phyloP scores from a whole-genome alignment of 768 basidiomycete genomes.

The Xerocomus brunneocitrinus region DNA sequence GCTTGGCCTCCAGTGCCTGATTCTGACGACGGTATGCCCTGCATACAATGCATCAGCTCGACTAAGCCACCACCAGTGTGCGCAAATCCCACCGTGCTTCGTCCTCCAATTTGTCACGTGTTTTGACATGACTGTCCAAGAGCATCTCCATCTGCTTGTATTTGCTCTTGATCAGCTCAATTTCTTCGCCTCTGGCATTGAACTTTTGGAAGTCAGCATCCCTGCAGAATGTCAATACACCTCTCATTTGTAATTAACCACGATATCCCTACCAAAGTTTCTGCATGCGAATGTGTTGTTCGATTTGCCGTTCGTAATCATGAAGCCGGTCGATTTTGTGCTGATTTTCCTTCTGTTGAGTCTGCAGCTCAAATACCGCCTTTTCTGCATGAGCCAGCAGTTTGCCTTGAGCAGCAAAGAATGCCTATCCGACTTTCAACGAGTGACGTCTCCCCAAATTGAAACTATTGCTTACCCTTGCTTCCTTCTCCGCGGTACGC shows the following conservation, averaged over 20 bases:
- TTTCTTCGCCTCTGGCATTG: constrained; percentile 57
- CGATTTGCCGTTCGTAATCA: constrained; percentile 87
- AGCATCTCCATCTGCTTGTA: constrained; percentile 65
- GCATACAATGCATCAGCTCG: constrained; percentile 2
- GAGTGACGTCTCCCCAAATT: neutral
- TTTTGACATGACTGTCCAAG: constrained; percentile 53
- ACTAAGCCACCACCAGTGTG: neutral
- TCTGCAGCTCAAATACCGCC: constrained; percentile 68
- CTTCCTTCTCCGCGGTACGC: constrained; percentile 67
- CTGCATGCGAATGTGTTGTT: constrained; percentile 73
- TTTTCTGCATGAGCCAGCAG: constrained; percentile 64
- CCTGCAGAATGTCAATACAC: constrained; percentile 39
- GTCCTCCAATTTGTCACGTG: constrained; percentile 52
- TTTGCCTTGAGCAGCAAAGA: constrained; percentile 64
- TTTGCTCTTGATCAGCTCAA: constrained; percentile 50
- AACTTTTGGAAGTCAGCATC: constrained; percentile 70
- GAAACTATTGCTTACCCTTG: constrained; percentile 41
- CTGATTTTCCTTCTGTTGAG: constrained; percentile 69
- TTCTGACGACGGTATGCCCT: constrained; percentile 59
- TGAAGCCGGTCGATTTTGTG: constrained; percentile 77
- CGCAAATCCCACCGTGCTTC: constrained; percentile 46
- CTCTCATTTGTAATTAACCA: neutral
- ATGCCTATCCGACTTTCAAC: constrained; percentile 39
- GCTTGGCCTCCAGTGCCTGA: constrained; percentile 55
- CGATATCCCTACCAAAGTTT: constrained; percentile 61